Base-by-base conservation (phyloP, 2,329 filamentous ascomycete species). In the Aspergillus sp. region DNA sequence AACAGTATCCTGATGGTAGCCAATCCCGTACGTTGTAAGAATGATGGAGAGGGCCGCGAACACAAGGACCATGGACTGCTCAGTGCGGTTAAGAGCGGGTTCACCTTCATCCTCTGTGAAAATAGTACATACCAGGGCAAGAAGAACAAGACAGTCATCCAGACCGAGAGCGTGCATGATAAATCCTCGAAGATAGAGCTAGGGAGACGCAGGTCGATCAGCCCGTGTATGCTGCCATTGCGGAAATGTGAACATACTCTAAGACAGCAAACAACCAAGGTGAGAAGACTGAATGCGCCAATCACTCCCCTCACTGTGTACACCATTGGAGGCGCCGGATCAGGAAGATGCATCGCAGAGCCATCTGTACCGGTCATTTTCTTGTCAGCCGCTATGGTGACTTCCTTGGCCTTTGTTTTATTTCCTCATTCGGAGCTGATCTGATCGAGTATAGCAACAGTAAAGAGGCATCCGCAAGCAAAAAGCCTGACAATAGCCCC, bases 271-370 rank as follows among this genome's bases (percentile, higher is more conserved):
- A 63, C 55, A 38, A 63, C 43, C 19, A 63, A 51, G 3, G 55
- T 53, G 38, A 58, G 58, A 56, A 58, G 61, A 17, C 61, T 55
- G 41, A 60, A 63, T 12, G 50, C 48, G 12, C 60, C 61, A 30
- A 63, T 60, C 15, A 50, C 23, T 17, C 47, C 47, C 15, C 47
- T 50, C 47, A 32, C 47, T 30, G 25, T 30, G 9, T 30, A 13
- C 13, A 50, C 47, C 47, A 50, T 32, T 28, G 23, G 25, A 28
- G 47, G 47, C 3, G 8, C 25, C 28, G 25, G 28, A 19, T 32
- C 23, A 10, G 47, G 28, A 17, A 32, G 47, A 50, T 19, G 47
- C 7, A 12, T 30, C 3, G 47, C n/a, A 30, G n/a, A 17, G 15
- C 47, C 47, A 30, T 5, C 3, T 50, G 28, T 30, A 17, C 23